Evolutionary conservation across 2,329 filamentous ascomycete species (phyloP).

Genomic region (Ophiostoma populinum): DNA sequence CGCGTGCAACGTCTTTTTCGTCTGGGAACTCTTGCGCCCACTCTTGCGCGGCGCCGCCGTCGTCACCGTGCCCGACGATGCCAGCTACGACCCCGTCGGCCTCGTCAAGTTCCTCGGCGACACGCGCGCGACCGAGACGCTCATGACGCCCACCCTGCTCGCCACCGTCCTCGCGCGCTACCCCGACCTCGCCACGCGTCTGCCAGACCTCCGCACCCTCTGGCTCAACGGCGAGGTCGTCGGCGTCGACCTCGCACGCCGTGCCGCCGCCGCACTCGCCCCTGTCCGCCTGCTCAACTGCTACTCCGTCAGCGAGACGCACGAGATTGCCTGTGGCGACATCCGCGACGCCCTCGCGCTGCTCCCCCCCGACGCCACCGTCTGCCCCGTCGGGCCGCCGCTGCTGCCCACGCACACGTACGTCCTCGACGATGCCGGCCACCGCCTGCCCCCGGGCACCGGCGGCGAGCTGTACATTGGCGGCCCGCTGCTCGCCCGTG

Average conservation of each 20-base stretch:
- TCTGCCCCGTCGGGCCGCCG: constrained; percentile 59
- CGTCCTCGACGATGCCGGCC: constrained; percentile 51
- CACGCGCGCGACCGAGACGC: constrained; percentile 56
- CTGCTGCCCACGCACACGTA: constrained; percentile 53
- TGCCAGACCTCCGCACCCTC: constrained; percentile 50
- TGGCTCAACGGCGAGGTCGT: constrained; percentile 78
- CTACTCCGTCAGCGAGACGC: constrained; percentile 70
- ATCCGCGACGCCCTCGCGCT: constrained; percentile 49
- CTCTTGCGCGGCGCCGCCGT: constrained; percentile 61
- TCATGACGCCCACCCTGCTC: constrained; percentile 69
- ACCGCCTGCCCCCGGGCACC: constrained; percentile 42
- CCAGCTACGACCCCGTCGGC: constrained; percentile 59
- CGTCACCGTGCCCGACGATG: constrained; percentile 56
- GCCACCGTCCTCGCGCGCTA: constrained; percentile 57
- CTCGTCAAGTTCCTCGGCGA: constrained; percentile 52
- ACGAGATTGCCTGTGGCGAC: constrained; percentile 64
- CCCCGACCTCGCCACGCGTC: constrained; percentile 41
- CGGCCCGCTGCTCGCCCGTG: constrained; percentile 54
- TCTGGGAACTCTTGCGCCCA: constrained; percentile 71
- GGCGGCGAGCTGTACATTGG: constrained; percentile 62
- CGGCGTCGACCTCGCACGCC: constrained; percentile 55
- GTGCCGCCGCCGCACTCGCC: constrained; percentile 43
- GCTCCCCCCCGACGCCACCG: constrained; percentile 36
- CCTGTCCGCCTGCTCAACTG: constrained; percentile 56
- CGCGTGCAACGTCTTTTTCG: constrained; percentile 77